Base-by-base conservation (phyloP, 768 basidiomycete species). In the Auricularia sp. region DNA sequence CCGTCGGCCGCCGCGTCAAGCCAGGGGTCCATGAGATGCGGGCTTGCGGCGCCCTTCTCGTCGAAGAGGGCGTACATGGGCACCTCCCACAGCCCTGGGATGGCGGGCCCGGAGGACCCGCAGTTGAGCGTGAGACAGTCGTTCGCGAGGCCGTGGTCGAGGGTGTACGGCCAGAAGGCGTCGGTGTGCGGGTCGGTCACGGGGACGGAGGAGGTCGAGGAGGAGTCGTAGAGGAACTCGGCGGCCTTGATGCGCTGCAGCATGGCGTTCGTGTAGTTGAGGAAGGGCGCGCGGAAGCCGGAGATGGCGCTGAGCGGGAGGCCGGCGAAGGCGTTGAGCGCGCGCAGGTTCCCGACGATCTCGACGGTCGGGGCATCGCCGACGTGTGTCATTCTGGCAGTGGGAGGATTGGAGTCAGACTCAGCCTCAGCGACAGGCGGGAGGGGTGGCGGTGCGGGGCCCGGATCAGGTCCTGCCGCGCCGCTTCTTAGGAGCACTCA, bases 21-120 rank as follows among this genome's bases (percentile, higher is more conserved):
- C 88, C 88, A 91, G 59, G 89, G 89, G 70, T 92, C 90, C 90
- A 91, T 91, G 68, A 91, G 76, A 76, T 91, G 89, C 16, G 78
- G 74, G 0, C 87, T 87, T 6, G 67, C 75, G 8, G 73, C 76
- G 3, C 87, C 87, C 11, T 75, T 73, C 10, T 80, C 65, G 71
- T 89, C 89, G 67, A 91, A 90, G 73, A 84, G 82, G 0, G 85
- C 85, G 72, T 90, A 90, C 89, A 92, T 90, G 1, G 90, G 90
- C 63, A 90, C 80, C 74, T 92, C 89, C 90, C 90, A 92, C 70
- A 92, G 81, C 3, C 90, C 90, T 24, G 88, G 87, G 2, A 91
- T 76, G 67, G 83, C 81, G 5, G 87, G 87, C 34, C 78, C 81
- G 0, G 72, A 70, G 10, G 47, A 18, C 1, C 47, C 47, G 47